These are phyloP conservation scores for Pseudodiploospora longispora DNA, from an alignment of 2,329 filamentous ascomycete species.

Conservation along the genomic window DNA sequence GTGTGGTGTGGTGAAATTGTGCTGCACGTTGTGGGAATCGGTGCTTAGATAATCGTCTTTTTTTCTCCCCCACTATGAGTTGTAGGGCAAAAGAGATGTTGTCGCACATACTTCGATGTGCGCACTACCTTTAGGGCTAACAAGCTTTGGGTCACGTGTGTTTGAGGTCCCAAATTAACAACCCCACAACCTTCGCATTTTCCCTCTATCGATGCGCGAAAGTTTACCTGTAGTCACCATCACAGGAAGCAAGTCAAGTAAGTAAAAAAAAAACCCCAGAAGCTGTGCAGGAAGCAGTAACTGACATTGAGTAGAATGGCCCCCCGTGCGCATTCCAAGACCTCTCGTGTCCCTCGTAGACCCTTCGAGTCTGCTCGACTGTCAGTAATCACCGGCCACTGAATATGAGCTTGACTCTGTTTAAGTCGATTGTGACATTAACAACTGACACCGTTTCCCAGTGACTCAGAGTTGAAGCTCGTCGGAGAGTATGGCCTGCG, in stretches of 20 bases:
- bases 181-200: constrained; percentile 26
- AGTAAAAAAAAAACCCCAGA: constrained; percentile 14
- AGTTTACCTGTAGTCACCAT: constrained; percentile 27
- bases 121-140: constrained; percentile 25
- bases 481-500: constrained; percentile 99
- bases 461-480: constrained; percentile 99
- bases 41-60: constrained; percentile 28
- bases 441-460: constrained; percentile 59
- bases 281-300: constrained; percentile 6
- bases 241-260: constrained; percentile 32
- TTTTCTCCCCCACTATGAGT: constrained; percentile 15
- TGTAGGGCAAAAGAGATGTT: constrained; percentile 24
- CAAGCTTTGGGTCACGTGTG: constrained; percentile 18
- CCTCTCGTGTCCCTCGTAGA: constrained; percentile 96
- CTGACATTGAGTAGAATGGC: constrained; percentile 30
- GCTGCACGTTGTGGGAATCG: constrained; percentile 28
- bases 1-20: constrained; percentile 31
- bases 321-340: constrained; percentile 83
- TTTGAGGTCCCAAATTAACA: constrained; percentile 20
- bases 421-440: constrained; percentile 78
- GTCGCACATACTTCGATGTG: not conserved
- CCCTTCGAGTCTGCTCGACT: constrained; percentile 99
- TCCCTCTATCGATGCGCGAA: constrained; percentile 17
- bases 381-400: constrained; percentile 96
- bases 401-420: constrained; percentile 94